Evolutionary conservation across 2,329 filamentous ascomycete genomes (phyloP).

Genomic region (Metarhizium anisopliae): DNA sequence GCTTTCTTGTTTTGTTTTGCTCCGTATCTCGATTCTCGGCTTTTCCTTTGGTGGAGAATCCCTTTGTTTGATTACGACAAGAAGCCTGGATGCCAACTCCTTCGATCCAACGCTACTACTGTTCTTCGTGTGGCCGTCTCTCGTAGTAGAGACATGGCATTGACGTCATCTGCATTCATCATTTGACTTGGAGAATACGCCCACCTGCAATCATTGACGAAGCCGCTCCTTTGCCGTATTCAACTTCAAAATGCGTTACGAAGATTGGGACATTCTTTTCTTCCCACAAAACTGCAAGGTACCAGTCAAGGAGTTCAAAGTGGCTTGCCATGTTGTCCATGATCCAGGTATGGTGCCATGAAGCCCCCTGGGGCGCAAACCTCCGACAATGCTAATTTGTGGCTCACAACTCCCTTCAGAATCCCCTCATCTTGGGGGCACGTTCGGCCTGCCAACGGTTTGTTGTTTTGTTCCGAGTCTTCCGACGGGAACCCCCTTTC

Average conservation of each 20-base stretch:
- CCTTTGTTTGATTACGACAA: background rate
- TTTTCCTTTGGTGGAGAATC: background rate
- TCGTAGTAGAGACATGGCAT: background rate
- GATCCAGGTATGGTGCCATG: constrained; percentile 30
- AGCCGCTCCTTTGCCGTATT: background rate
- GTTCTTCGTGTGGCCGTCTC: background rate
- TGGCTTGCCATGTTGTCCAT: constrained; percentile 61
- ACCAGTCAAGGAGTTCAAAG: constrained; percentile 76
- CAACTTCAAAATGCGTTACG: constrained; percentile 60
- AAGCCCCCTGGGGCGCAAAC: background rate
- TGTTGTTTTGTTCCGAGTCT: constrained; percentile 65
- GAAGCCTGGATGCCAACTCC: background rate
- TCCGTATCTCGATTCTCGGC: background rate
- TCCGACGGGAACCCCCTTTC: constrained; percentile 47
- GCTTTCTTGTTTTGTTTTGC: background rate
- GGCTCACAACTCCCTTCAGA: constrained; percentile 26
- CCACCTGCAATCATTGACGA: background rate
- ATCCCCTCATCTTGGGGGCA: constrained; percentile 39
- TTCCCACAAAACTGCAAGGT: constrained; percentile 60
- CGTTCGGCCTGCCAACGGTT: constrained; percentile 51
- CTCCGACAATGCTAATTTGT: background rate
- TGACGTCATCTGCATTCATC: background rate
- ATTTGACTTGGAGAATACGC: background rate
- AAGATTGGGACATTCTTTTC: constrained; percentile 78
- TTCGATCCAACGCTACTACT: background rate